These are phyloP conservation scores for Populus euphratica DNA, from an alignment of 345 rosid species.

Conservation along the genomic window DNA sequence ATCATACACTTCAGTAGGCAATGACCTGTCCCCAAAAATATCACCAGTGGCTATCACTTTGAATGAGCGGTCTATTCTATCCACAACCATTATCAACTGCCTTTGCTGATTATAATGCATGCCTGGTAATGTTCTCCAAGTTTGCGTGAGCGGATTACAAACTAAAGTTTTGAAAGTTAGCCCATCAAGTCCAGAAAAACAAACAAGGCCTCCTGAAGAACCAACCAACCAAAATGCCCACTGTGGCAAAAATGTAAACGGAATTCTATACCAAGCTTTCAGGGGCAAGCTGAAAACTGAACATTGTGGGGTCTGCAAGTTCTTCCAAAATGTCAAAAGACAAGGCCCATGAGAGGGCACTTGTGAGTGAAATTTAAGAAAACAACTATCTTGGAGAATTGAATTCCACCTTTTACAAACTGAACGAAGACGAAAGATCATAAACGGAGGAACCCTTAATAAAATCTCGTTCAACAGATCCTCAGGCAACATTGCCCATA, in stretches of 20 bases:
- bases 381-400: constrained; percentile 79
- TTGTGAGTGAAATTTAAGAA: constrained; percentile 73
- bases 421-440: constrained; percentile 84
- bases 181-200: constrained; percentile 92
- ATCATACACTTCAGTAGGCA: constrained; percentile 91
- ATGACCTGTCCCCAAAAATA: constrained; percentile 74
- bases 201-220: constrained; percentile 84
- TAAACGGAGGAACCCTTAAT: constrained; percentile 88
- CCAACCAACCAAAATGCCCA: constrained; percentile 97
- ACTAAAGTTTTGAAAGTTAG: constrained; percentile 72
- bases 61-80: constrained; percentile 67
- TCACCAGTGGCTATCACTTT: constrained; percentile 90
- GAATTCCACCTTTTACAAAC: constrained; percentile 87
- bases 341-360: constrained; percentile 77
- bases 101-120: constrained; percentile 90
- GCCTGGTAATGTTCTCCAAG: constrained; percentile 72
- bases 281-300: constrained; percentile 88
- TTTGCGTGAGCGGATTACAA: constrained; percentile 86
- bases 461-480: constrained; percentile 85
- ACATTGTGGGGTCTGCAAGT: constrained; percentile 77
- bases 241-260: constrained; percentile 77
- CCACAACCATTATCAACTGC: constrained; percentile 83
- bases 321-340: constrained; percentile 89
- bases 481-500: constrained; percentile 97
- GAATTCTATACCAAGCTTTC: constrained; percentile 88